Evolutionary conservation across 768 basidiomycete genomes (phyloP), one percentile per base, ranked within the genome.

Genomic region (Boletus reticulatus): DNA sequence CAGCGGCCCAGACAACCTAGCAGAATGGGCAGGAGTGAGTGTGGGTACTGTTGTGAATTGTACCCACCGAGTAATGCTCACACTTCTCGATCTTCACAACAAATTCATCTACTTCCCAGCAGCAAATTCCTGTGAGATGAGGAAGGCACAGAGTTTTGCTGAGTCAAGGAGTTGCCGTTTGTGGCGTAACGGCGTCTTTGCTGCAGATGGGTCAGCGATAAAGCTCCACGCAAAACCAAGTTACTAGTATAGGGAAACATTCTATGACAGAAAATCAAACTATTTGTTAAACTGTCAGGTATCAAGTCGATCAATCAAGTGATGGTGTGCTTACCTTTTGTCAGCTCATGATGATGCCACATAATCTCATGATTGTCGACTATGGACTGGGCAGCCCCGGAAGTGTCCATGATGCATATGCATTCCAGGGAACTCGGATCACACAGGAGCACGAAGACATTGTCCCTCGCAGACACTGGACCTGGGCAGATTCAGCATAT

Each of bases 281-380:
- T 60, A 45, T 17, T 60, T 22, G 0, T 8, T 60, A 4, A 50
- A 56, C 16, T 53, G 22, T 37, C 34, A 48, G 36, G 34, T 48
- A 24, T 14, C 4, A 34, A 20, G 1, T 4, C 12, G 20, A 19
- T 4, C 20, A 2, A 20, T 34, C n/a, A n/a, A n/a, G n/a, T n/a
- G n/a, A n/a, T n/a, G n/a, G n/a, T n/a, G n/a, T n/a, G n/a, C n/a
- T n/a, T n/a, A n/a, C n/a, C n/a, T n/a, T n/a, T n/a, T n/a, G n/a
- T n/a, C n/a, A n/a, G n/a, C n/a, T n/a, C n/a, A n/a, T 14, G 12
- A 24, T 47, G 20, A 19, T 47, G 32, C 31, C 19, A 6, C 44
- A 45, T 12, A 45, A 45, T 32, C 45, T 47, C 3, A 1, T 6
- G 0, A 22, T 48, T 9, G 13, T 48, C 7, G 47, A 48, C 14